Evolutionary conservation across 2,329 filamentous ascomycete species (phyloP), one percentile per base, ranked within the genome.

Genomic region (Zymoseptoria passerinii): DNA sequence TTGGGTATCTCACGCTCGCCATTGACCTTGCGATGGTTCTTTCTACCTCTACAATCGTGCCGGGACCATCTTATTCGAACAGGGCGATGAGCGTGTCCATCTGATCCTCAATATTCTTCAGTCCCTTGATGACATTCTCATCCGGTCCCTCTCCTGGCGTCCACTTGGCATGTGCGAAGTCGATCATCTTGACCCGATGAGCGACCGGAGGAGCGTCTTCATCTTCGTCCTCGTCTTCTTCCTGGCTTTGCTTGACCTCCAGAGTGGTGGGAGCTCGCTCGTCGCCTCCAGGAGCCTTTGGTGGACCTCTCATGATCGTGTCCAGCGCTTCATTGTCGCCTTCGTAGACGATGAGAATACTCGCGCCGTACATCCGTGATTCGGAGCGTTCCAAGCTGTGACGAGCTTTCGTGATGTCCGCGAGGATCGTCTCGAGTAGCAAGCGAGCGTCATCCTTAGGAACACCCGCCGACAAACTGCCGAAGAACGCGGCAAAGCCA

Each of bases 111-210:
- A 70, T 62, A 44, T 66, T 69, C 59, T 66, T 68, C 61, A 95
- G 74, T 57, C 88, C 80, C 58, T 85, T 80, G 66, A 97, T 85
- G 28, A 96, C 86, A 69, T 97, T 97, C 74, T 95, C 87, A 71
- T 99, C 94, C 0, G 88, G 87, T 0, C 92, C 92, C 67, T 87
- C 76, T 1, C 90, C 90, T 0, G 89, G 88, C 1, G 84, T 87
- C 86, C 88, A 97, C 53, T 79, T 76, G 9, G 94, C 94, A 74
- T 99, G 94, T 1, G 94, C 94, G 79, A 99, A 99, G 73, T 99
- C 94, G 66, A 99, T 99, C 63, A 99, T 80, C 70, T 92, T 94
- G 53, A 96, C 80, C 10, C 84, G 82, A 68, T 87, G 90, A 50
- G 95, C 83, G 66, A 86, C 86, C 0, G 87, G 87, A 9, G 57